Evolutionary conservation across 306 rosid genomes (phyloP).

Genomic region (Vicia villosa): DNA sequence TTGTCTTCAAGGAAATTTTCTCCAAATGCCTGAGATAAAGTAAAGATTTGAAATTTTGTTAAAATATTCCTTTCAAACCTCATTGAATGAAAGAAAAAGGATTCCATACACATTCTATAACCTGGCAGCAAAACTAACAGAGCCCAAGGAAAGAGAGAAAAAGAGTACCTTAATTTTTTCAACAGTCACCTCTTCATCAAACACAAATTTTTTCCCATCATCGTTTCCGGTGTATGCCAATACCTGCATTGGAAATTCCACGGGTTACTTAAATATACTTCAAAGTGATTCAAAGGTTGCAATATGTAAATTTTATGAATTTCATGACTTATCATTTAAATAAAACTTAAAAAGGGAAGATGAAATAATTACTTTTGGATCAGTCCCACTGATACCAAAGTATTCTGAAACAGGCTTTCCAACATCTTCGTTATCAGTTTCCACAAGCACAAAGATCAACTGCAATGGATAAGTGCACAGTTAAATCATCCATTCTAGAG

Average conservation of each 20-base stretch:
- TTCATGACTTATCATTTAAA: conserved; percentile 11
- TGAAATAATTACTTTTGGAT: conserved; percentile 63
- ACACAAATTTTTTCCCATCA: conserved; percentile 78
- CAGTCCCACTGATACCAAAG: conserved; percentile 82
- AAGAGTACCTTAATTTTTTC: conserved; percentile 72
- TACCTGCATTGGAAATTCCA: conserved; percentile 50
- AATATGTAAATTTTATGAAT: conserved; percentile 18
- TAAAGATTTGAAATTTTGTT: conserved; percentile 31
- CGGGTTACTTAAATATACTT: conserved; percentile 22
- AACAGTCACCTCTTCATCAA: conserved; percentile 66
- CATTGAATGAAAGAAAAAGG: conserved; percentile 23
- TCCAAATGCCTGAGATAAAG: conserved; percentile 68
- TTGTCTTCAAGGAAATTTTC: conserved; percentile 89
- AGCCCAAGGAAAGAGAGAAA: neutral
- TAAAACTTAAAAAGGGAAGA: conserved; percentile 7
- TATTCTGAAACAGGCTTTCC: conserved; percentile 93
- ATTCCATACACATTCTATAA: conserved; percentile 19
- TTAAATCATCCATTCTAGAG: neutral
- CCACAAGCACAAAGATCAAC: conserved; percentile 84
- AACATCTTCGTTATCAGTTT: conserved; percentile 83
- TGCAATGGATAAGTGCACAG: conserved; percentile 48
- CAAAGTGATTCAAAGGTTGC: neutral
- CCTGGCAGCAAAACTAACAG: conserved; percentile 25
- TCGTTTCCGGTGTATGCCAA: conserved; percentile 89
- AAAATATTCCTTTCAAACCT: conserved; percentile 20